Evolutionary conservation across 495 filamentous ascomycete genomes (phyloP).

Genomic region (Geoglossum glabrum): DNA sequence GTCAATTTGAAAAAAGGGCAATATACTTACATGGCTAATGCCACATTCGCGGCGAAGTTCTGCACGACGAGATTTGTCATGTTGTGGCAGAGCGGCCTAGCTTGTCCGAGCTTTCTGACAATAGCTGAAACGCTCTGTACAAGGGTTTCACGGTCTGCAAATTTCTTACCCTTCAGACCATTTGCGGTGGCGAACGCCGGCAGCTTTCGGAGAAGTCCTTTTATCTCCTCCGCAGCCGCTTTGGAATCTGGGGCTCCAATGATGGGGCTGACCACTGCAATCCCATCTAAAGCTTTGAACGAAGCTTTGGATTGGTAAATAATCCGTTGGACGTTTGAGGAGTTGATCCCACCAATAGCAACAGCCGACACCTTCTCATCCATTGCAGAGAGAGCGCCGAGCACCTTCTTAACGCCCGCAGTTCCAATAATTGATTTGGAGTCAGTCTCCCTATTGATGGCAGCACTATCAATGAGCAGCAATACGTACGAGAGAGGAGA

Average conservation of each 20-base stretch:
- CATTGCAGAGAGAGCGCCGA: constrained; percentile 32
- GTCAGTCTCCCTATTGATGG: constrained; percentile 36
- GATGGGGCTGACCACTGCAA: constrained; percentile 82
- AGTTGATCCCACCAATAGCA: constrained; percentile 77
- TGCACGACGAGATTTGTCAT: constrained; percentile 93
- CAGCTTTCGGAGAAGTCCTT: constrained; percentile 24
- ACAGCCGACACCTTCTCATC: constrained; percentile 36
- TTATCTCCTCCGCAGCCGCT: constrained; percentile 35
- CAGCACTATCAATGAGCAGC: not conserved
- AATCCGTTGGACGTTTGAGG: constrained; percentile 51
- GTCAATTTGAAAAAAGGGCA: not conserved
- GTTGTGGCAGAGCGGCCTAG: constrained; percentile 70
- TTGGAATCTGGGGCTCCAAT: constrained; percentile 48
- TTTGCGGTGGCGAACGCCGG: constrained; percentile 24
- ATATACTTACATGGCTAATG: constrained; percentile 40
- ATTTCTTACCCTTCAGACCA: constrained; percentile 8
- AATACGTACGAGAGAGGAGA: not conserved
- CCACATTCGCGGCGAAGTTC: constrained; percentile 82
- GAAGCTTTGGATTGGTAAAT: constrained; percentile 38
- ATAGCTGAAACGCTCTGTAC: constrained; percentile 30
- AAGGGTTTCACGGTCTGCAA: constrained; percentile 18
- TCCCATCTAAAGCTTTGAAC: constrained; percentile 43
- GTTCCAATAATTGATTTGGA: constrained; percentile 69
- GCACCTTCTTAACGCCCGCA: constrained; percentile 50
- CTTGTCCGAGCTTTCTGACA: constrained; percentile 34